A percentile compares a stretch with the other conserved stretches of the same genome.
Conservation (phyloP, 495 filamentous ascomycete species). For the Xylaria bambusicola region DNA sequence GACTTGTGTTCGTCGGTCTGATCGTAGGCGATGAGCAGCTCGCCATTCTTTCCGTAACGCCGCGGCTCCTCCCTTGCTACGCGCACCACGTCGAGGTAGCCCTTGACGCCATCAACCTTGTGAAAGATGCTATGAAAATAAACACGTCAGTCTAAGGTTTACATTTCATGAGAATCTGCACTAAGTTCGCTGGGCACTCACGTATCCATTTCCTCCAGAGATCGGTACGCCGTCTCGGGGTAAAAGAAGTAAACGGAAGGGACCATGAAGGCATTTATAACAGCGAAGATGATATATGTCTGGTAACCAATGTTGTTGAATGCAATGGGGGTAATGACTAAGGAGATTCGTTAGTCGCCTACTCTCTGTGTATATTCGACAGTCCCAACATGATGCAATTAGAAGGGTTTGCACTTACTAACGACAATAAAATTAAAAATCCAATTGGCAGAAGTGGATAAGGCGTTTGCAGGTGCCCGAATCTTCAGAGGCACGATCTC, state of each 20-base stretch:
- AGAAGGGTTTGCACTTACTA: conserved; percentile 34
- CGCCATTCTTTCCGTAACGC: conserved; percentile 71
- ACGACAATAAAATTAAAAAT: conserved; percentile 54
- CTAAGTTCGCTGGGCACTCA: too few species aligned
- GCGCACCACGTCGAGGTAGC: conserved; percentile 60
- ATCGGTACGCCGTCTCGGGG: conserved; percentile 72
- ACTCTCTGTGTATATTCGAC: background rate
- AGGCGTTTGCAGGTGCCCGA: conserved; percentile 71
- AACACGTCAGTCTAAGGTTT: too few species aligned
- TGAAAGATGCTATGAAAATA: conserved; percentile 57
- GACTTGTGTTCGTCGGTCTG: conserved; percentile 40
- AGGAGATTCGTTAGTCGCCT: conserved; percentile 49
- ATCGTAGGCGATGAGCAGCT: conserved; percentile 64
- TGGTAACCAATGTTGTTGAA: conserved; percentile 67
- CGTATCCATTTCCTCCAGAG: conserved; percentile 73
- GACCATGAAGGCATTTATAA: conserved; percentile 72
- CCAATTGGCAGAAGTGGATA: conserved; percentile 69
- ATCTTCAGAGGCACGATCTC: conserved; percentile 74
- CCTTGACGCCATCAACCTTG: conserved; percentile 52
- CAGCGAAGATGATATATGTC: conserved; percentile 80
- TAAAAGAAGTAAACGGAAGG: conserved; percentile 75
- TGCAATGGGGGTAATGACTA: conserved; percentile 71
- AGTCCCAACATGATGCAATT: background rate
- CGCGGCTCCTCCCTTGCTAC: conserved; percentile 62
- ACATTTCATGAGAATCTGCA: too few species aligned